Base-by-base conservation (phyloP, 305 asterid species). In the Ruellia speciosa region DNA sequence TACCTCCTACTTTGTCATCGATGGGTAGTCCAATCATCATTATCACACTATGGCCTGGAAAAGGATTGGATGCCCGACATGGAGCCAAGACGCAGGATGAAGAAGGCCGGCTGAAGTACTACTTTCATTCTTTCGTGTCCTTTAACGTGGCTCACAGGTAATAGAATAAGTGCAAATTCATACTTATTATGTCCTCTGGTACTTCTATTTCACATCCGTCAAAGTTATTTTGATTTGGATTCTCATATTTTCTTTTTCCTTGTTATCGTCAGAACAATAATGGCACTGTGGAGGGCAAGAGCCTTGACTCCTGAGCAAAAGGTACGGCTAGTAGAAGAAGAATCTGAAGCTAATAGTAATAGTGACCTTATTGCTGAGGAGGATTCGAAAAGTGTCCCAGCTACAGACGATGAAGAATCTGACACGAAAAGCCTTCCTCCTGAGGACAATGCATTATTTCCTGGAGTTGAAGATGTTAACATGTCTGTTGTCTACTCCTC, bases 221-320 rank as follows among this genome's bases (percentile, higher is more conserved):
- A 24, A 24, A 24, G 31, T 24, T 24, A 24, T n/a, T n/a, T n/a
- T n/a, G n/a, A n/a, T n/a, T n/a, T n/a, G n/a, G n/a, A n/a, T n/a
- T n/a, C n/a, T n/a, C n/a, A n/a, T n/a, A 24, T 1, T 24, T 24
- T 24, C 4, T 24, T 24, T 24, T 24, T 2, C 31, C 41, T 37
- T 37, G 41, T 37, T 2, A 37, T 37, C 2, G 41, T 37, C 41
- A 90, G 96, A 80, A 88, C 96, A 62, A 84, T 92, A 73, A 83
- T 83, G 94, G 99, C 93, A 43, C 75, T 88, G 14, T 88, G 99
- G 99, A 85, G 65, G 61, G 90, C 96, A 34, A 78, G 95, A 76
- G 85, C 96, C 58, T 74, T 88, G 77, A 86, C 83, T 58, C 99
- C 94, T 4, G 99, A 86, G 76, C 96, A 92, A 75, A 92, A 88